A percentile compares a stretch with the other conserved stretches of the same genome.
Conservation (phyloP, 1,284 basidiomycete species). For the Malassezia globosa region DNA sequence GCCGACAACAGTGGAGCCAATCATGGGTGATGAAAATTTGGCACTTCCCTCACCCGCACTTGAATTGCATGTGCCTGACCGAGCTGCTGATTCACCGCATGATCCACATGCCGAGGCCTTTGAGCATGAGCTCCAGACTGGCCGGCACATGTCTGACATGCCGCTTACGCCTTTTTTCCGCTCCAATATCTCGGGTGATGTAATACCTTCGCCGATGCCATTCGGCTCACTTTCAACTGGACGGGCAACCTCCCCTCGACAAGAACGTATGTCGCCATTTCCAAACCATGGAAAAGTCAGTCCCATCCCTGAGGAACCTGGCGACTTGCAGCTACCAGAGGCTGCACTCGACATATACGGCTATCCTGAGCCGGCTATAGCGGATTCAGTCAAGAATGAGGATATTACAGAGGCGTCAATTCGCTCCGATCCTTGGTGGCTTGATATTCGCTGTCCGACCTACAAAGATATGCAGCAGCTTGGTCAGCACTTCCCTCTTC, state of each 20-base stretch:
- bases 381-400: neutral
- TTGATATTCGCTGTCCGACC: constrained; percentile 78
- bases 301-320: constrained; percentile 5
- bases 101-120: neutral
- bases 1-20: neutral
- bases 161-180: constrained; percentile 33
- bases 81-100: neutral
- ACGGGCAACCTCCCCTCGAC: neutral
- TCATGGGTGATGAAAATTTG: constrained; percentile 22
- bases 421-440: constrained; percentile 60
- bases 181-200: neutral
- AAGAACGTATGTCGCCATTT: neutral
- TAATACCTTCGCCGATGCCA: constrained; percentile 1
- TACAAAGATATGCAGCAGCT: constrained; percentile 81
- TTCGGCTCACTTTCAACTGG: neutral
- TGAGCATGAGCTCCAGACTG: constrained; percentile 31
- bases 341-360: neutral
- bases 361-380: neutral
- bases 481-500: constrained; percentile 77
- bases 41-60: constrained; percentile 39
- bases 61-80: constrained; percentile 4
- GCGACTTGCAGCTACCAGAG: constrained; percentile 5
- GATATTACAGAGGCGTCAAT: neutral
- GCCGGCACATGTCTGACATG: constrained; percentile 39
- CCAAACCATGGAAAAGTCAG: neutral